These are phyloP conservation scores for Craterostigma plantagineum DNA, from an alignment of 257 asterid genomes.

Conservation along the genomic window DNA sequence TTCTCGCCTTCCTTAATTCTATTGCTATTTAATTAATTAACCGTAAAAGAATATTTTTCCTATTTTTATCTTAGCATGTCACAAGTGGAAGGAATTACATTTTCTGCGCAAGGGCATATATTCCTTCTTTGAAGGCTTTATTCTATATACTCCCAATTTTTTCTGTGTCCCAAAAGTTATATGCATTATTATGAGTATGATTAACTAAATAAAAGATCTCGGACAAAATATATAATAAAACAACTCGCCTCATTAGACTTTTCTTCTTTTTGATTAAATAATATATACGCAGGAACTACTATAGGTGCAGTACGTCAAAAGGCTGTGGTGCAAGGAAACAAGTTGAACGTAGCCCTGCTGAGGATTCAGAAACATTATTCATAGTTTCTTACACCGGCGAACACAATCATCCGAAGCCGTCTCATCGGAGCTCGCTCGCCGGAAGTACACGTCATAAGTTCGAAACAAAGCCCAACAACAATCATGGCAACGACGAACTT, in stretches of 20 bases:
- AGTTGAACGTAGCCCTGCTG: constrained; percentile 59
- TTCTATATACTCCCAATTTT: neutral
- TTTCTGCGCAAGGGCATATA: too few species aligned
- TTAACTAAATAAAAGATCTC: too few species aligned
- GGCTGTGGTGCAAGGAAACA: constrained; percentile 53
- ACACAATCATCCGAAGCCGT: constrained; percentile 53
- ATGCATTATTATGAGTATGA: too few species aligned
- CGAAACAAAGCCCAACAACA: constrained; percentile 3
- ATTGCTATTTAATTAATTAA: neutral
- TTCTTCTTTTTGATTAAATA: neutral
- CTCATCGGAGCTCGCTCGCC: constrained; percentile 42
- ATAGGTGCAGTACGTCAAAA: constrained; percentile 59
- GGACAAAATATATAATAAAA: neutral
- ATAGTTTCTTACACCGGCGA: constrained; percentile 52
- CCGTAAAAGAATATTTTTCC: too few species aligned
- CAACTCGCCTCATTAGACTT: neutral
- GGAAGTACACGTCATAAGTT: constrained; percentile 25
- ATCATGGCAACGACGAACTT: neutral
- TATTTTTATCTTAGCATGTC: too few species aligned
- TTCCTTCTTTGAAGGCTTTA: too few species aligned
- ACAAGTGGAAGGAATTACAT: too few species aligned
- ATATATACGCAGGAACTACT: constrained; percentile 40
- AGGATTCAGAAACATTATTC: constrained; percentile 22
- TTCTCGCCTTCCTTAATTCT: neutral
- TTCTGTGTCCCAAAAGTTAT: neutral